Evolutionary conservation across 2,329 filamentous ascomycete species (phyloP).

Genomic region (Westerdykella ornata): DNA sequence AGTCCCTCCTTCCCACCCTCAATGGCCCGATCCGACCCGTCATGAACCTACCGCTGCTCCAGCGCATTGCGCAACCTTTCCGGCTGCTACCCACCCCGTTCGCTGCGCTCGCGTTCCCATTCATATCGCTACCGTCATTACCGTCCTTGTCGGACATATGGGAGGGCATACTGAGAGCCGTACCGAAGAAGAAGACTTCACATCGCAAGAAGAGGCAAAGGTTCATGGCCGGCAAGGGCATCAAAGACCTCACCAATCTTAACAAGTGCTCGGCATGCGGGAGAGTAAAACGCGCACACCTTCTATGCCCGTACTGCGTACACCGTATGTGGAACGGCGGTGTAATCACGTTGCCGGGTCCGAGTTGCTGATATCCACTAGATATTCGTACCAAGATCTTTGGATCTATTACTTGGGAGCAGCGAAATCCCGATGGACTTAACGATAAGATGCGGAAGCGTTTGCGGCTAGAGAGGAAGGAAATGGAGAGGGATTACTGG

Average conservation of each 20-base stretch:
- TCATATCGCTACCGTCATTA: conserved; percentile 39
- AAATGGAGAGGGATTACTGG: no score
- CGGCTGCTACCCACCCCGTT: conserved; percentile 58
- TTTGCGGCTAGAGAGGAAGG: background rate
- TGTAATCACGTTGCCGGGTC: background rate
- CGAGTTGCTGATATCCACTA: conserved; percentile 5
- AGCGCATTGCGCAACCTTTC: conserved; percentile 44
- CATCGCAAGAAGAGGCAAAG: conserved; percentile 91
- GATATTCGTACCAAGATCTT: conserved; percentile 34
- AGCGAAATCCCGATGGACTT: conserved; percentile 12
- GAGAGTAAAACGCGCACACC: conserved; percentile 77
- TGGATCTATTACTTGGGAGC: conserved; percentile 21
- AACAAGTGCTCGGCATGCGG: conserved; percentile 90
- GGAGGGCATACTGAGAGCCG: conserved; percentile 85
- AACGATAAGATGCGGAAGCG: conserved; percentile 23
- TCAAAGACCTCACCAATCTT: conserved; percentile 82
- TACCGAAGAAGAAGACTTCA: conserved; percentile 98
- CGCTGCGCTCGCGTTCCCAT: conserved; percentile 43
- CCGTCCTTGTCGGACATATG: conserved; percentile 68
- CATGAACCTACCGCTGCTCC: conserved; percentile 38
- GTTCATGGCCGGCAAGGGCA: conserved; percentile 89
- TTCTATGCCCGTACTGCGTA: conserved; percentile 82
- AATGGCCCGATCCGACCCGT: conserved; percentile 39
- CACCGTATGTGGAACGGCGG: conserved; percentile 53
- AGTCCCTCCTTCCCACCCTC: conserved; percentile 50